Evolutionary conservation across 2,329 filamentous ascomycete species (phyloP).

Genomic region (Hypoxylon rubiginosum): DNA sequence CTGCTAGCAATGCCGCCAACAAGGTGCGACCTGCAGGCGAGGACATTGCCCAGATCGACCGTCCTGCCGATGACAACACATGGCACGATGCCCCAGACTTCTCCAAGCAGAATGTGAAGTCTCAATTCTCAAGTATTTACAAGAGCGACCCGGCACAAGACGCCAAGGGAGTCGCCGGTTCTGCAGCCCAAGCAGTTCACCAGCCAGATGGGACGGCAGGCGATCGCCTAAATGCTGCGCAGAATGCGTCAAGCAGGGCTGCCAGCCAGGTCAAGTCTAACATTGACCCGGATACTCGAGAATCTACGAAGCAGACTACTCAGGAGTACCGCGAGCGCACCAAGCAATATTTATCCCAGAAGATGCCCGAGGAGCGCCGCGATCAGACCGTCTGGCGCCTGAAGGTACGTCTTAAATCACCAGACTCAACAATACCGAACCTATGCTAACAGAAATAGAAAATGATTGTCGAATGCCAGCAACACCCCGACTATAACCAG

Average conservation of each 20-base stretch:
- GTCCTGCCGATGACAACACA: slow-evolving; percentile 88
- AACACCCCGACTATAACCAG: slow-evolving; percentile 91
- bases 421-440: slow-evolving; percentile 78
- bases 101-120: slow-evolving; percentile 76
- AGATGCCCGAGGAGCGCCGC: slow-evolving; percentile 92
- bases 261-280: slow-evolving; percentile 73
- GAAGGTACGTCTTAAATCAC: slow-evolving; percentile 63
- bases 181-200: slow-evolving; percentile 60
- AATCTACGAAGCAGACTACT: slow-evolving; percentile 58
- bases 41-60: slow-evolving; percentile 80
- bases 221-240: slow-evolving; percentile 49
- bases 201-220: slow-evolving; percentile 46
- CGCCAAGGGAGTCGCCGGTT: slow-evolving; percentile 68
- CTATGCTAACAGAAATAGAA: slow-evolving; percentile 68
- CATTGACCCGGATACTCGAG: slow-evolving; percentile 71
- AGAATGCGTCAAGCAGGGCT: slow-evolving; percentile 50
- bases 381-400: slow-evolving; percentile 92
- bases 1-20: slow-evolving; percentile 81
- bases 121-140: slow-evolving; percentile 75
- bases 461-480: slow-evolving; percentile 97
- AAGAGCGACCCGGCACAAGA: slow-evolving; percentile 69
- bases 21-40: slow-evolving; percentile 84
- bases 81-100: slow-evolving; percentile 92
- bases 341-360: slow-evolving; percentile 83
- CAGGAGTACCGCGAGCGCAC: slow-evolving; percentile 59